These are phyloP conservation scores for Aphanomyces invadans DNA, from an alignment of 352 stramenopile species.

Conservation along the genomic window DNA sequence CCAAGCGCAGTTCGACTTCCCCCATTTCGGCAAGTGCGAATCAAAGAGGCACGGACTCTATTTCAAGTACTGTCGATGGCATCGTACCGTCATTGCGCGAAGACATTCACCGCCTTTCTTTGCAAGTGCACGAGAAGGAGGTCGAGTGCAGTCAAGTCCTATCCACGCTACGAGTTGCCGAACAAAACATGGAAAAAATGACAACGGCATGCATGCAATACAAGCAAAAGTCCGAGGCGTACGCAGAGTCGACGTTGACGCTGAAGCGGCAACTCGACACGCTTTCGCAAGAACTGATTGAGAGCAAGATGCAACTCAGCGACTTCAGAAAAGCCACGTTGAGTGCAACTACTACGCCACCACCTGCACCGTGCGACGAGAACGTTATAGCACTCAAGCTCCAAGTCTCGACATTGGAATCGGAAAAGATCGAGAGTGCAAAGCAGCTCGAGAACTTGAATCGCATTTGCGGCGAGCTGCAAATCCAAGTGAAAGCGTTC, in stretches of 20 bases:
- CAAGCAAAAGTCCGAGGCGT: conserved; percentile 8
- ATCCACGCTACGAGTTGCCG: background rate
- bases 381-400: background rate
- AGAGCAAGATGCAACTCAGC: conserved; percentile 13
- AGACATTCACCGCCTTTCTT: no score
- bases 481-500: conserved; percentile 18
- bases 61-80: no score
- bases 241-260: background rate
- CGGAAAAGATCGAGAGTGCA: background rate
- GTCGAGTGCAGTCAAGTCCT: background rate
- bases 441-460: conserved; percentile 16
- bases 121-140: background rate
- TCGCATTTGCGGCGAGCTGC: conserved; percentile 12
- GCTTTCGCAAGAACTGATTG: conserved; percentile 3
- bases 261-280: conserved; percentile 11
- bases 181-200: conserved; percentile 19
- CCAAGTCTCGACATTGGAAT: conserved; percentile 3
- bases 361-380: background rate
- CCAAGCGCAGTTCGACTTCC: no score
- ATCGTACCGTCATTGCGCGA: no score
- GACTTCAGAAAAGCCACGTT: background rate
- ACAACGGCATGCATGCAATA: background rate
- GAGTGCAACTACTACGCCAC: background rate
- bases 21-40: no score
- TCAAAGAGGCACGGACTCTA: no score